These are phyloP conservation scores for Saccharomycopsis fodiens DNA, from an alignment of 805 yeast genomes.

Conservation along the genomic window DNA sequence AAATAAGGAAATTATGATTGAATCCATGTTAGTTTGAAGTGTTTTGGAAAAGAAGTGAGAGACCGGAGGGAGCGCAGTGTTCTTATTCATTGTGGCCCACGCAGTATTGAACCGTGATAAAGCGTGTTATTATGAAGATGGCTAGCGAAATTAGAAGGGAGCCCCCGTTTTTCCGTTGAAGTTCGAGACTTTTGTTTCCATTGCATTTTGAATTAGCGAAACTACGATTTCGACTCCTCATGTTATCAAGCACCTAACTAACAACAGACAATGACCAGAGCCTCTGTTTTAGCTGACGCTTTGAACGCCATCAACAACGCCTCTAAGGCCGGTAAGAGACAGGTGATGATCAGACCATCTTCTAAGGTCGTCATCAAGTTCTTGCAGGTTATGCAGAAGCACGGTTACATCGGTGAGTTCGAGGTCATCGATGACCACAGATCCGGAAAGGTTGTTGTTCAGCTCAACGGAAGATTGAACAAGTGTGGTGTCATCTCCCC, in stretches of 20 bases:
- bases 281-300: slow-evolving; percentile 98
- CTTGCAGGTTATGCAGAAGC: slow-evolving; percentile 95
- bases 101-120: too few species aligned
- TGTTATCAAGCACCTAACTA: too few species aligned
- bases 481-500: slow-evolving; percentile 99
- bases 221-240: too few species aligned
- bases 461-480: slow-evolving; percentile 96
- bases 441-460: slow-evolving; percentile 95
- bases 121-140: too few species aligned
- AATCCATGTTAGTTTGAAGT: background rate
- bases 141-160: too few species aligned
- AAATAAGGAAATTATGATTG: background rate
- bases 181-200: background rate
- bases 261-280: slow-evolving; percentile 68
- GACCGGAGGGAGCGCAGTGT: background rate
- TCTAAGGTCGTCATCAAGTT: slow-evolving; percentile 97
- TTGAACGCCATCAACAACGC: slow-evolving; percentile 97
- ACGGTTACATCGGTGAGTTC: slow-evolving; percentile 98
- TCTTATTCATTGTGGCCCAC: too few species aligned
- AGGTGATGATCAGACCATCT: slow-evolving; percentile 95
- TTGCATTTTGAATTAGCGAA: too few species aligned
- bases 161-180: background rate
- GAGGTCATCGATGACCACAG: slow-evolving; percentile 99
- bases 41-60: background rate
- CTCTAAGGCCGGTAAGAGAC: slow-evolving; percentile 99